Percentiles rank a stretch among this genome's conserved stretches.
phyloP scores from a whole-genome alignment of 352 stramenopile species.

The Phytophthora litchii region DNA sequence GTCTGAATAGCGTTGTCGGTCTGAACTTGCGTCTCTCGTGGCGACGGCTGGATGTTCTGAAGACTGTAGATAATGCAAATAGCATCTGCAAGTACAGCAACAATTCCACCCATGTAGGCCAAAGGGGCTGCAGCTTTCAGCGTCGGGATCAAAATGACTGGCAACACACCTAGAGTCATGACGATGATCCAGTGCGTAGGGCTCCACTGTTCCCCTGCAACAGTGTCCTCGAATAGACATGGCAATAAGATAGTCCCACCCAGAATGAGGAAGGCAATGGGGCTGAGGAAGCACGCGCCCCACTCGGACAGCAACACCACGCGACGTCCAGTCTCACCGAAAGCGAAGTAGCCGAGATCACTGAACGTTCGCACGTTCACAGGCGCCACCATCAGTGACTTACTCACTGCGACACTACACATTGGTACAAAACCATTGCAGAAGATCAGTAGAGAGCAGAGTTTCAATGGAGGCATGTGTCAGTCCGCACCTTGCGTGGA shows the following conservation, averaged over 20 bases:
- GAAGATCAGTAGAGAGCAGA: not conserved
- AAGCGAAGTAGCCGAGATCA: constrained; percentile 72
- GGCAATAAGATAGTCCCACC: constrained; percentile 67
- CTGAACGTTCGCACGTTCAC: constrained; percentile 71
- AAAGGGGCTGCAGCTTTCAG: constrained; percentile 52
- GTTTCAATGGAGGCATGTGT: not conserved
- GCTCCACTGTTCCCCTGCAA: constrained; percentile 24
- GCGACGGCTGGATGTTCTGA: constrained; percentile 39
- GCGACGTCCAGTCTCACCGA: constrained; percentile 49
- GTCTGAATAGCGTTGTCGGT: constrained; percentile 46
- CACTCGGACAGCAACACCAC: constrained; percentile 64
- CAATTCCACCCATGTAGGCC: constrained; percentile 55
- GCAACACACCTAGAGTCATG: constrained; percentile 58
- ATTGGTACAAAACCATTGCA: not conserved
- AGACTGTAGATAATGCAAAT: constrained; percentile 65
- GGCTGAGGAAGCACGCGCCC: constrained; percentile 64
- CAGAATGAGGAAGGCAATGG: constrained; percentile 77
- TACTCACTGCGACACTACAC: constrained; percentile 62
- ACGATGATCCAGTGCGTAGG: constrained; percentile 69
- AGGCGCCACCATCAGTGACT: constrained; percentile 53
- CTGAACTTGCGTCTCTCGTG: constrained; percentile 59
- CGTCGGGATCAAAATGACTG: constrained; percentile 67
- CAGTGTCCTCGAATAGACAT: constrained; percentile 45
- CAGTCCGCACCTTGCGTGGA: constrained; percentile 55
- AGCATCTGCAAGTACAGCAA: constrained; percentile 52